Base-by-base conservation (phyloP, 2,329 filamentous ascomycete species). In the Thelonectria blattea region DNA sequence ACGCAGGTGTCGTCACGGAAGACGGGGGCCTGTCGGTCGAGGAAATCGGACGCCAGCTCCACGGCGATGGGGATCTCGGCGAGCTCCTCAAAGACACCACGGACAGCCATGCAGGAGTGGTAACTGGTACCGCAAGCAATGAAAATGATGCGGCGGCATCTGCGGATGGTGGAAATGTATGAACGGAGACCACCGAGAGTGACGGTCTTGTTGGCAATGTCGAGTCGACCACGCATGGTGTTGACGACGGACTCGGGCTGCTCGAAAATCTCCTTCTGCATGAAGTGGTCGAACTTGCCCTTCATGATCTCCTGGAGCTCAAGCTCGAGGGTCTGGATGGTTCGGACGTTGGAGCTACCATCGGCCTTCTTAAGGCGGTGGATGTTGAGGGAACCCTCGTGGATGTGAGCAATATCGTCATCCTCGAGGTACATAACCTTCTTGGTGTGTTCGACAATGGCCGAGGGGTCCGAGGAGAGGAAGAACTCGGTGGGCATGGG, bases 261-360 rank as follows among this genome's bases (percentile, higher is more conserved):
- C 85, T 99, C 95, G 79, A 99, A 99, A 74, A 99, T 99, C 80
- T 99, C 95, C 88, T 99, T 99, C 79, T 99, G 95, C 95, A 99
- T 99, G 85, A 97, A 99, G 83, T 99, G 95, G 79, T 99, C 95
- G 80, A 98, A 99, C 78, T 95, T 96, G 80, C 95, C 95, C 90
- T 99, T 99, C 95, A 99, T 99, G 81, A 99, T 99, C 84, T 99
- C 93, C 84, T 99, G 95, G 67, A 99, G 90, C 85, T 99, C 93
- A 52, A 99, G 91, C 85, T 99, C 95, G 58, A 99, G 88, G 57
- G 95, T 99, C 86, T 99, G 95, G 78, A 99, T 99, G 72, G 91
- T 92, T 77, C 95, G 93, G 71, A 98, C 93, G 76, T 98, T 97
- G 80, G 92, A 96, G 75, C 91, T 93, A 69, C 94, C 94, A 76